Evolutionary conservation across 768 basidiomycete species (phyloP).

Genomic region (Jaapia argillacea): DNA sequence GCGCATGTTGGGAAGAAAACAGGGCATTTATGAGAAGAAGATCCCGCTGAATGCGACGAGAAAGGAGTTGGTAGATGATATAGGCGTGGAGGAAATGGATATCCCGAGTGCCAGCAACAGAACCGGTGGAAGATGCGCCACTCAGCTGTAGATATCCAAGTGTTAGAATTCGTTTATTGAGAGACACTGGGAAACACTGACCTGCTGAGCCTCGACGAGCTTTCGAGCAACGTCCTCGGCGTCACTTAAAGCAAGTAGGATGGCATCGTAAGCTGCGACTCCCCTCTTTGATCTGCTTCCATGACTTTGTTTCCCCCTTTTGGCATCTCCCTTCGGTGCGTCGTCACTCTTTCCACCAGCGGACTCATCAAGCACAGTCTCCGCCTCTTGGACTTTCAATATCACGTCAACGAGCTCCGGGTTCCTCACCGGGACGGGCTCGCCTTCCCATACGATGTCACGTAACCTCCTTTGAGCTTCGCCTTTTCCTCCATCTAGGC

Average conservation of each 20-base stretch:
- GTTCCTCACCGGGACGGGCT: constrained; percentile 76
- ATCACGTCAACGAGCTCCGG: constrained; percentile 88
- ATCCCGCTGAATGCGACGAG: constrained; percentile 83
- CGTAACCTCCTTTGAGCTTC: constrained; percentile 44
- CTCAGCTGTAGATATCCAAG: constrained; percentile 21
- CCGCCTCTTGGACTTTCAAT: constrained; percentile 72
- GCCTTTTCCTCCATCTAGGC: constrained; percentile 21
- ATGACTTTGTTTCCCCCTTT: constrained; percentile 26
- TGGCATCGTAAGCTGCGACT: constrained; percentile 81
- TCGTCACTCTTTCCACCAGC: background rate
- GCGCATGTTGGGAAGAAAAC: constrained; percentile 31
- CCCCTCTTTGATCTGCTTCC: constrained; percentile 50
- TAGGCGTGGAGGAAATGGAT: constrained; percentile 81
- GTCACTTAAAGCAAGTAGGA: constrained; percentile 78
- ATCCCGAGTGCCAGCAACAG: constrained; percentile 47
- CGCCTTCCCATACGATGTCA: constrained; percentile 68
- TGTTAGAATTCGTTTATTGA: constrained; percentile 1
- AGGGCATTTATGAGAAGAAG: constrained; percentile 66
- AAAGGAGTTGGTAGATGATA: constrained; percentile 80
- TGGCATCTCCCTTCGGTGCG: background rate
- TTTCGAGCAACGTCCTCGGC: constrained; percentile 80
- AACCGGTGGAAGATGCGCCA: constrained; percentile 27
- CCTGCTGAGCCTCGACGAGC: constrained; percentile 79
- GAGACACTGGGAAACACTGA: constrained; percentile 18
- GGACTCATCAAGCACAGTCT: constrained; percentile 34